Base-by-base conservation (phyloP, 1,284 basidiomycete species). In the Ceratobasidium sp. region DNA sequence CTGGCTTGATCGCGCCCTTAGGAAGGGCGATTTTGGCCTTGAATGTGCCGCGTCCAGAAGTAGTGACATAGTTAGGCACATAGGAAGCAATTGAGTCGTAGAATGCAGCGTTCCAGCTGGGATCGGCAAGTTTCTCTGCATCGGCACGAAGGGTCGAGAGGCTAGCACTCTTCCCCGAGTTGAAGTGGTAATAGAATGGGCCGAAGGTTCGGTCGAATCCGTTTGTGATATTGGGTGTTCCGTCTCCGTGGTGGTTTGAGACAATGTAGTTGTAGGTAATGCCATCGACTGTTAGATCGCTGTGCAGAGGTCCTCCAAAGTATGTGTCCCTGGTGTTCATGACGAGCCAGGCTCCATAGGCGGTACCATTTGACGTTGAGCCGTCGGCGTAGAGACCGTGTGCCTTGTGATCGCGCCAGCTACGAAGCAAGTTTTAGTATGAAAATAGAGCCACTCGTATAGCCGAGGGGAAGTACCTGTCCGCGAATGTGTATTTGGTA, bases 201-300 rank as follows among this genome's bases (percentile, higher is more conserved):
- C 84, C 84, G 58, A 82, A 84, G 10, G 80, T 83, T 15, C 83
- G 79, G 53, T 84, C 83, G 63, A 83, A 84, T 12, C 84, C 84
- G 44, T 76, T 60, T 3, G 83, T 83, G 58, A 84, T 81, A 77
- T 84, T 83, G 10, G 79, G 78, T 1, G 81, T 81, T 39, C 76
- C 73, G 51, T 80, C 80, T 18, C 84, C 84, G 40, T 80, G 83
- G 53, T 84, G 84, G 68, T 84, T 84, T 1, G 81, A 82, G 23
- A 78, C 55, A 71, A 75, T 78, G 33, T 76, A 84, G 79, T 84
- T 83, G 79, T 84, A 84, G 13, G 83, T 68, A 46, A 81, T 80
- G 1, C 79, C 80, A 61, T 84, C 84, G 66, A 83, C 82, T 9
- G 82, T 81, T 23, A 84, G 76, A 53, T 84, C 83, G 12, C 80